These are phyloP conservation scores for Collybia sordida DNA, from an alignment of 768 basidiomycete genomes.

Conservation along the genomic window DNA sequence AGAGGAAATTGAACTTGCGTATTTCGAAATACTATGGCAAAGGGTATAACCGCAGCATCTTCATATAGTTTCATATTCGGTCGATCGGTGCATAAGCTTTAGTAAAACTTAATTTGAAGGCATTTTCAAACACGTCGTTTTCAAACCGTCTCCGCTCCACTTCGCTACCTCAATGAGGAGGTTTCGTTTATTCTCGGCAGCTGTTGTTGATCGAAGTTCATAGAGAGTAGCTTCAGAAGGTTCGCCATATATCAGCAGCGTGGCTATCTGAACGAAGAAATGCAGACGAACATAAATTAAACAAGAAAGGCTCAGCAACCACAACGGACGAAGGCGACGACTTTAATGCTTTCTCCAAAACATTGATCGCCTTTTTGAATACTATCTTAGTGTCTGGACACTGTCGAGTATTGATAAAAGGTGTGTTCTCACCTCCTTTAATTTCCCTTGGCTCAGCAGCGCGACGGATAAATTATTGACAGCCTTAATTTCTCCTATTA, in stretches of 20 bases:
- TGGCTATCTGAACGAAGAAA: not conserved
- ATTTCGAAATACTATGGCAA: no score
- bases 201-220: conserved; percentile 72
- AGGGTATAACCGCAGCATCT: no score
- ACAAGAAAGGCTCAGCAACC: conserved; percentile 79
- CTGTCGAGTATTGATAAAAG: not conserved
- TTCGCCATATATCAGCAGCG: not conserved
- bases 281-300: conserved; percentile 64
- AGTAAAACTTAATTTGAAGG: conserved; percentile 49
- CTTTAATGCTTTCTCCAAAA: conserved; percentile 61
- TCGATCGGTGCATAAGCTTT: no score
- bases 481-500: conserved; percentile 39
- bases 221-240: conserved; percentile 68
- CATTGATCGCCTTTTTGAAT: conserved; percentile 58
- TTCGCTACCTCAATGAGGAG: conserved; percentile 75
- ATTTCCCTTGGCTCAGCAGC: conserved; percentile 64
- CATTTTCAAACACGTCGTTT: conserved; percentile 77
- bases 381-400: not conserved
- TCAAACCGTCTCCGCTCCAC: conserved; percentile 85
- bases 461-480: conserved; percentile 78
- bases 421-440: conserved; percentile 57
- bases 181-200: conserved; percentile 74
- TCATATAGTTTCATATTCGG: no score
- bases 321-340: conserved; percentile 70
- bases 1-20: no score